Evolutionary conservation across 345 rosid species (phyloP).

Genomic region (Boechera stricta): DNA sequence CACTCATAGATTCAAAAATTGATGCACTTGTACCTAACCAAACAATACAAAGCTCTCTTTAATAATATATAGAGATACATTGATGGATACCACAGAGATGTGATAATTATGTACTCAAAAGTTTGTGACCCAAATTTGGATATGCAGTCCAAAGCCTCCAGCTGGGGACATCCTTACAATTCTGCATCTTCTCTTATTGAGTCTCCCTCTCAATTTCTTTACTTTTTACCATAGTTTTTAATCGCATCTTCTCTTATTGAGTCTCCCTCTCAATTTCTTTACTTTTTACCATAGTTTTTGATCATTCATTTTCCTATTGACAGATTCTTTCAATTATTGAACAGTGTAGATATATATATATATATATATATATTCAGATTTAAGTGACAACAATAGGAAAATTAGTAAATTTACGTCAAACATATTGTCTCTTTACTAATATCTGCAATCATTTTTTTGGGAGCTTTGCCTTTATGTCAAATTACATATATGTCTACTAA

Average conservation of each 20-base stretch:
- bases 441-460: too few species aligned
- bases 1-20: slow-evolving; percentile 35
- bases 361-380: not conserved
- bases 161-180: slow-evolving; percentile 35
- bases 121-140: slow-evolving; percentile 39
- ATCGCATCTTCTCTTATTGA: too few species aligned
- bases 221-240: not conserved
- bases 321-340: not conserved
- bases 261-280: too few species aligned
- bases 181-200: not conserved
- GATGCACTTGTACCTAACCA: slow-evolving; percentile 41
- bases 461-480: too few species aligned
- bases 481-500: too few species aligned
- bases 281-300: too few species aligned
- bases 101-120: slow-evolving; percentile 22
- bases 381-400: not conserved
- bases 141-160: slow-evolving; percentile 40
- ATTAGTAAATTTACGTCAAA: not conserved
- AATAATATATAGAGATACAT: slow-evolving; percentile 11
- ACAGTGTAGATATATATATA: too few species aligned
- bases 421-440: too few species aligned
- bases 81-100: slow-evolving; percentile 27
- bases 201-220: not conserved
- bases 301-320: not conserved
- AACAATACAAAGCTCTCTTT: slow-evolving; percentile 28